Percentiles rank a stretch among this genome's conserved stretches.
Conservation (phyloP, 352 stramenopile species). For the Phytophthora colocasiae region DNA sequence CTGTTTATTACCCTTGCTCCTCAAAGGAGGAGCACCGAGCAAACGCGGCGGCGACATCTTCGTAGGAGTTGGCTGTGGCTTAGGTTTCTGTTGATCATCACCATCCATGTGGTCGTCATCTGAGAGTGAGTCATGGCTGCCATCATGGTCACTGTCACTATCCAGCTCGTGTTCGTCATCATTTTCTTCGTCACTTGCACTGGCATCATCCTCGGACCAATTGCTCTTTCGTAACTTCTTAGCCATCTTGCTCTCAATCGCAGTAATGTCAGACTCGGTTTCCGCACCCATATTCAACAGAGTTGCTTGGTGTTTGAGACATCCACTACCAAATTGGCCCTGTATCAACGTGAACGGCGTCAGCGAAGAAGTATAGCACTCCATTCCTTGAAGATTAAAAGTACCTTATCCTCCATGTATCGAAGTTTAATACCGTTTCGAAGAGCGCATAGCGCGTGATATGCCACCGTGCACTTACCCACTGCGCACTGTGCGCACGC, state of each 20-base stretch:
- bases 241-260: slow-evolving; percentile 16
- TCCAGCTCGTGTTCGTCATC: slow-evolving; percentile 45
- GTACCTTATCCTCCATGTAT: slow-evolving; percentile 67
- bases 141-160: slow-evolving; percentile 49
- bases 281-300: slow-evolving; percentile 50
- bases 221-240: slow-evolving; percentile 28
- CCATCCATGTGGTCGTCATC: slow-evolving; percentile 18
- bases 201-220: slow-evolving; percentile 43
- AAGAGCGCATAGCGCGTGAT: slow-evolving; percentile 75
- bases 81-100: slow-evolving; percentile 9
- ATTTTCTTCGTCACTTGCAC: slow-evolving; percentile 29
- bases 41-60: slow-evolving; percentile 32
- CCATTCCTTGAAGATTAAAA: not conserved
- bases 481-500: slow-evolving; percentile 76
- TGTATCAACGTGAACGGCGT: slow-evolving; percentile 23
- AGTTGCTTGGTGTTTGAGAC: slow-evolving; percentile 60
- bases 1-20: slow-evolving; percentile 11
- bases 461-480: slow-evolving; percentile 76
- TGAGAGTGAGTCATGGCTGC: slow-evolving; percentile 33
- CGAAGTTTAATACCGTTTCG: slow-evolving; percentile 66
- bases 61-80: slow-evolving; percentile 16
- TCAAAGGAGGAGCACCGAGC: slow-evolving; percentile 16
- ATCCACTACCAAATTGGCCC: slow-evolving; percentile 71
- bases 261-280: slow-evolving; percentile 15
- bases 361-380: not conserved